Evolutionary conservation across 2,329 filamentous ascomycete genomes (phyloP).

Genomic region (Fusarium sp.): DNA sequence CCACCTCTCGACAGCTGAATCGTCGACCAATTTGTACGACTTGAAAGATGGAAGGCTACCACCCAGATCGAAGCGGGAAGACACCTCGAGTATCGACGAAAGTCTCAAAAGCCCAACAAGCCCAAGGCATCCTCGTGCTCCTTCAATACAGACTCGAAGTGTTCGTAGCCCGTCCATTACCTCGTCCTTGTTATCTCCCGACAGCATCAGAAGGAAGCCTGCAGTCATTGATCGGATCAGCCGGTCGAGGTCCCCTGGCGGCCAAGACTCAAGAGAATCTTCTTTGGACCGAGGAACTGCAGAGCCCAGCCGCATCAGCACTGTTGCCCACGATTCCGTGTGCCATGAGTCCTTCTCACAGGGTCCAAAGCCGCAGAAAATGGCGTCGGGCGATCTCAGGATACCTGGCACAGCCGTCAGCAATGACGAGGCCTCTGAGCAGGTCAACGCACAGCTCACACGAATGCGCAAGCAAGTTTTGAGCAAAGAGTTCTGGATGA

Average conservation of each 20-base stretch:
- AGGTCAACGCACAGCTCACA: conserved; percentile 70
- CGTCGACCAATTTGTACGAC: conserved; percentile 54
- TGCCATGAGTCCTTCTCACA: conserved; percentile 68
- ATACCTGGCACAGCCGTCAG: conserved; percentile 69
- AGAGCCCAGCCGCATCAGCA: conserved; percentile 68
- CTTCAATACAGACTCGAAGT: conserved; percentile 51
- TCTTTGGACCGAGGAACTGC: conserved; percentile 69
- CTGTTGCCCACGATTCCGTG: conserved; percentile 68
- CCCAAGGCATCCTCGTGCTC: conserved; percentile 53
- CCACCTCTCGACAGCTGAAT: conserved; percentile 50
- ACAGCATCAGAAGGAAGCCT: conserved; percentile 58
- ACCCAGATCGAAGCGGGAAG: conserved; percentile 54
- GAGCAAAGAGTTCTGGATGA: conserved; percentile 99
- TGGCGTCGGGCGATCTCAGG: conserved; percentile 59
- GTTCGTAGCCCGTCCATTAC: conserved; percentile 49
- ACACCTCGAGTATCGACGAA: conserved; percentile 59
- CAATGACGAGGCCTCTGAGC: conserved; percentile 66
- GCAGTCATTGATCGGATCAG: conserved; percentile 68
- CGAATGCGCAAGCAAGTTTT: conserved; percentile 88
- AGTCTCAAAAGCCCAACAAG: conserved; percentile 61
- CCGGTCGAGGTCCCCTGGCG: conserved; percentile 56
- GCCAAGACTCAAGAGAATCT: conserved; percentile 66
- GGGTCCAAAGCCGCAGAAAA: conserved; percentile 58
- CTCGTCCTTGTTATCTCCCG: conserved; percentile 52
- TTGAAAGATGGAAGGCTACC: conserved; percentile 51